These are phyloP conservation scores for Kwoniella bestiolae DNA, from an alignment of 768 basidiomycete genomes.

Conservation along the genomic window DNA sequence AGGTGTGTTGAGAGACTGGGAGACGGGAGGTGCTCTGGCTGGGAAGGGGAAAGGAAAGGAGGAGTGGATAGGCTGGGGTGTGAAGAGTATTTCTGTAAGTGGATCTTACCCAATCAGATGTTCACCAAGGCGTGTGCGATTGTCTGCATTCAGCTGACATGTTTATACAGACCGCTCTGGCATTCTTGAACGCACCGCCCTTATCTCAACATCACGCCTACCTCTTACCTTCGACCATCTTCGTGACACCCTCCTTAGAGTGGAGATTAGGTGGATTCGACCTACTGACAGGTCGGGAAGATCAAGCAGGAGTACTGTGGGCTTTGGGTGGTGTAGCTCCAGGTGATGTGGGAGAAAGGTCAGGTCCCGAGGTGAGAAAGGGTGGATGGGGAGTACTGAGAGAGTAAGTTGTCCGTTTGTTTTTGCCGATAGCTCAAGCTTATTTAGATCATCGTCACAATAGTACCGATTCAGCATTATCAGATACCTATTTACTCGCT, in stretches of 20 bases:
- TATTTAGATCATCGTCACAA: background rate
- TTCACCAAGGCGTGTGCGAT: background rate
- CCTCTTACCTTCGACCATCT: constrained; percentile 64
- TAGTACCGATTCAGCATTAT: constrained; percentile 65
- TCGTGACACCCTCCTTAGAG: constrained; percentile 90
- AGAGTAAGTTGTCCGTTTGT: constrained; percentile 64
- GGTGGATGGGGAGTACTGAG: constrained; percentile 80
- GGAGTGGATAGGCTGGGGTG: constrained; percentile 91
- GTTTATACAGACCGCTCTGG: constrained; percentile 71
- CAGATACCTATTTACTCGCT: constrained; percentile 87
- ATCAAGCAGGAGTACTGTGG: constrained; percentile 74
- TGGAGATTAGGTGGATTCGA: constrained; percentile 98
- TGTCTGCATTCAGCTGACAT: background rate
- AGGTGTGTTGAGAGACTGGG: constrained; percentile 67
- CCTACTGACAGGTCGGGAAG: constrained; percentile 78
- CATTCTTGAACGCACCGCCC: constrained; percentile 87
- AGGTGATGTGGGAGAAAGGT: constrained; percentile 65
- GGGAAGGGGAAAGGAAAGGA: constrained; percentile 66
- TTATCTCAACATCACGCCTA: constrained; percentile 78
- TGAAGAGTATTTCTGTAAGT: constrained; percentile 84
- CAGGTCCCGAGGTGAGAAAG: constrained; percentile 83
- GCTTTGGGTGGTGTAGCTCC: constrained; percentile 62
- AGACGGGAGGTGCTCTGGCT: constrained; percentile 47
- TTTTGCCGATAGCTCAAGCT: background rate
- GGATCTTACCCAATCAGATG: background rate